These are phyloP conservation scores for Pseudocercospora cruenta DNA, from an alignment of 2,329 filamentous ascomycete genomes.

Conservation along the genomic window DNA sequence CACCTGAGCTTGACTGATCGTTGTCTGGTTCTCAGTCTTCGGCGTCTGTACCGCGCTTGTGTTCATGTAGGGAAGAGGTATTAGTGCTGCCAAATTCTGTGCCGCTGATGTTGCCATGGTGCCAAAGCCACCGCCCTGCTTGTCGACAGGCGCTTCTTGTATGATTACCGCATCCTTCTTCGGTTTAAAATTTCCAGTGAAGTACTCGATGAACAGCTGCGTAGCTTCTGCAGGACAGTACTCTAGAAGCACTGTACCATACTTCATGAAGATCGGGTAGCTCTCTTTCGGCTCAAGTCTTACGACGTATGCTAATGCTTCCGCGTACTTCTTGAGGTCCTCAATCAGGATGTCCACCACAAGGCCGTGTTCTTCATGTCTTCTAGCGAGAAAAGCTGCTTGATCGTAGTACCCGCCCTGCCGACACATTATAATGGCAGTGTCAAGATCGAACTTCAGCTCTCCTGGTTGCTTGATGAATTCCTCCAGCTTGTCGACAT, in stretches of 20 bases:
- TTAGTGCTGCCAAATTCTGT: conserved; percentile 80
- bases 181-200: conserved; percentile 80
- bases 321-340: conserved; percentile 85
- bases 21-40: conserved; percentile 45
- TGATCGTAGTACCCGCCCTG: conserved; percentile 97
- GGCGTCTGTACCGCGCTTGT: conserved; percentile 61
- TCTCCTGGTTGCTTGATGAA: conserved; percentile 97
- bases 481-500: conserved; percentile 91
- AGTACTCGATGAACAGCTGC: conserved; percentile 90
- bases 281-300: conserved; percentile 80
- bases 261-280: conserved; percentile 90
- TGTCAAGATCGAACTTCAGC: conserved; percentile 94
- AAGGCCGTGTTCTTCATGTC: conserved; percentile 89
- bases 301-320: conserved; percentile 91
- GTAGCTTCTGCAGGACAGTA: conserved; percentile 83
- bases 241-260: conserved; percentile 85
- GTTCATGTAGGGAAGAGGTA: conserved; percentile 85
- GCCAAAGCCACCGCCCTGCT: conserved; percentile 39
- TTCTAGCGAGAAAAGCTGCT: conserved; percentile 90
- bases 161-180: conserved; percentile 65
- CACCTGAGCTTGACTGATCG: conserved; percentile 58
- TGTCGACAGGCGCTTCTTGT: conserved; percentile 46
- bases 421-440: conserved; percentile 94
- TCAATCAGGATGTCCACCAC: conserved; percentile 96
- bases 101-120: conserved; percentile 71